Evolutionary conservation across 2,329 filamentous ascomycete genomes (phyloP), one percentile per base, ranked within the genome.

Genomic region (Berkeleyomyces basicola): DNA sequence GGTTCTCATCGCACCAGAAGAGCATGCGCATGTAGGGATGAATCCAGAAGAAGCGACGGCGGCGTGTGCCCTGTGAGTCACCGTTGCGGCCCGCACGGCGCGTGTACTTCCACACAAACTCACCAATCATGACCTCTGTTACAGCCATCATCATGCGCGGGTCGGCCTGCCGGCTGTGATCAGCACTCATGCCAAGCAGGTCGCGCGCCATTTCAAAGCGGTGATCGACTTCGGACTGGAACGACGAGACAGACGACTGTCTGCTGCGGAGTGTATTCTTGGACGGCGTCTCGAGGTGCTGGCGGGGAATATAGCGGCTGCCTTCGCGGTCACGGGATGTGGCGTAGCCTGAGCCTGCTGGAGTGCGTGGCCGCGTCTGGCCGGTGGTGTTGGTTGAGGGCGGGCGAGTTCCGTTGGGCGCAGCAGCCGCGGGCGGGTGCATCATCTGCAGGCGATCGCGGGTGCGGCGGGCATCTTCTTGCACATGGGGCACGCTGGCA

Each of bases 91-190:
- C 91, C 65, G 91, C 81, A 76, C 93, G 96, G 69, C 93, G 87
- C 0, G 93, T 99, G 74, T 99, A 99, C 73, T 99, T 99, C 93
- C 93, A 99, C 47, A 99, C 79, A 72, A 92, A 97, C 72, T 99
- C 93, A 63, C 93, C 93, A 70, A 99, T 97, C 93, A 99, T 99
- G 16, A 93, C 97, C 74, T 99, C 92, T 1, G 93, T 99, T 67
- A 99, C 96, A 58, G 93, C 93, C 75, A 96, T 90, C 68, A 99
- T 97, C 90, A 99, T 96, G 68, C 92, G 88, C 66, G 92, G 92
- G 74, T 99, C 93, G 4, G 90, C 95, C 43, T 57, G 59, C 5
- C 59, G 43, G 31, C 58, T 43, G 44, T 58, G 43, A 66, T 82
- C 82, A 23, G 84, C 78, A 53, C 75, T 76, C 61, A 83, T 77